phyloP scores from a whole-genome alignment of 2,329 filamentous ascomycete species.

The Paradendryphiella salina region DNA sequence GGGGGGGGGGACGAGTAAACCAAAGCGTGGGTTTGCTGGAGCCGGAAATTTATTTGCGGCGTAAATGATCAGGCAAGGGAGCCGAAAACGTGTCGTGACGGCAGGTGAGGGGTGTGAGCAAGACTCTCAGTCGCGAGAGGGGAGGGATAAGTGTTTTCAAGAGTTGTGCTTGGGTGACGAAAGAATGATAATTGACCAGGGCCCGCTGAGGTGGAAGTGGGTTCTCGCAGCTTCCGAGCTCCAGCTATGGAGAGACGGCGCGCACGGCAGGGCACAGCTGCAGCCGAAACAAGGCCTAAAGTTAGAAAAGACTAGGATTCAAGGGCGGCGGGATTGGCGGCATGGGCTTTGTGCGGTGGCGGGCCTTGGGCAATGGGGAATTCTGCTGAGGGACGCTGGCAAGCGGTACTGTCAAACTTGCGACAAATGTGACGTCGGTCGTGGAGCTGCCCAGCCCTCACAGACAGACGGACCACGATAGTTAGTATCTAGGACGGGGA shows the following conservation, averaged over 20 bases:
- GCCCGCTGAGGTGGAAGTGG: conserved; percentile 31
- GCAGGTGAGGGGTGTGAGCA: not conserved
- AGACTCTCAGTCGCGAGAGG: not conserved
- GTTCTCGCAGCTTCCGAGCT: conserved; percentile 36
- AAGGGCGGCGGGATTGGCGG: conserved; percentile 16
- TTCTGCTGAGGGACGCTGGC: conserved; percentile 8
- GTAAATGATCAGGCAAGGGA: conserved; percentile 2
- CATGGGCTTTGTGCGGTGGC: conserved; percentile 17
- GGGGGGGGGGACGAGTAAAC: conserved; percentile 6
- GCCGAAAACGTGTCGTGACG: not conserved
- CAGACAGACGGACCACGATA: not conserved
- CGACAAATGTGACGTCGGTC: conserved; percentile 32
- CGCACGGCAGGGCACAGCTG: conserved; percentile 13
- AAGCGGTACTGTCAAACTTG: conserved; percentile 12
- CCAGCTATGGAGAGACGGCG: conserved; percentile 14
- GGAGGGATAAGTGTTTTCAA: conserved; percentile 7
- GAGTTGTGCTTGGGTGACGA: conserved; percentile 31
- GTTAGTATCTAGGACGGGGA: no score
- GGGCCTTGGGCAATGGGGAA: conserved; percentile 5
- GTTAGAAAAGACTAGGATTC: conserved; percentile 15
- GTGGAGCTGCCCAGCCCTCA: conserved; percentile 8
- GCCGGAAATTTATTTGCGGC: conserved; percentile 5
- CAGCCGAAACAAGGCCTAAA: conserved; percentile 16
- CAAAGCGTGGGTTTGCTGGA: conserved; percentile 3
- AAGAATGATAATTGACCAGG: conserved; percentile 37